Percentiles rank a stretch among this genome's conserved stretches.
phyloP scores from a whole-genome alignment of 2,329 filamentous ascomycete genomes.

The Orbilia ellipsospora region DNA sequence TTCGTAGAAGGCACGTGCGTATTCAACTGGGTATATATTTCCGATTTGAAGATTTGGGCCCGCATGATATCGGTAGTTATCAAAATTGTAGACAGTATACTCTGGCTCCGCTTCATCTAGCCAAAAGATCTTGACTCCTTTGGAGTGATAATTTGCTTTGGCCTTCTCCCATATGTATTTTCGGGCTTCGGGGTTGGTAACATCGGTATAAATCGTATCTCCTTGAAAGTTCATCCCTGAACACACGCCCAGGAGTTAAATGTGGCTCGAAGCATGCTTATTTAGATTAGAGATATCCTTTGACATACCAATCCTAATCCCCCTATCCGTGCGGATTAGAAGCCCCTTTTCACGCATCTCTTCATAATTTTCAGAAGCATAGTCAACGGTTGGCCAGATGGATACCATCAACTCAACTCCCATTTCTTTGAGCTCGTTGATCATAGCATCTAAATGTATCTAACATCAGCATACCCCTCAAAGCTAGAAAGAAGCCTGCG shows the following conservation, averaged over 20 bases:
- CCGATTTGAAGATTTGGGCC: constrained; percentile 6
- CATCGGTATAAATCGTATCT: constrained; percentile 1
- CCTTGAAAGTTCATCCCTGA: constrained; percentile 7
- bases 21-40: background rate
- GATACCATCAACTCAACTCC: constrained; percentile 3
- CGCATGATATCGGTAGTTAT: background rate
- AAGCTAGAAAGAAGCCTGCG: too few relatives aligned
- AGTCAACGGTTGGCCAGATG: constrained; percentile 2
- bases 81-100: constrained; percentile 1
- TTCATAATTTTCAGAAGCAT: background rate
- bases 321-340: background rate
- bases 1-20: background rate
- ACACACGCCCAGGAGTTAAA: too few relatives aligned
- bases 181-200: background rate
- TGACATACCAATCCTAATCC: background rate
- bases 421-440: background rate
- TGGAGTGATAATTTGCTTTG: background rate
- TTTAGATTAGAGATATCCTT: too few relatives aligned
- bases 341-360: background rate
- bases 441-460: background rate
- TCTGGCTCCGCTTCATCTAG: constrained; percentile 2
- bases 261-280: too few relatives aligned
- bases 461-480: too few relatives aligned
- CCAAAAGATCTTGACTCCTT: constrained; percentile 3
- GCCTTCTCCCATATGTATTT: background rate